A percentile compares a stretch with the other conserved stretches of the same genome.
phyloP scores from a whole-genome alignment of 495 filamentous ascomycete genomes.

The Antarctomyces pellizariae region DNA sequence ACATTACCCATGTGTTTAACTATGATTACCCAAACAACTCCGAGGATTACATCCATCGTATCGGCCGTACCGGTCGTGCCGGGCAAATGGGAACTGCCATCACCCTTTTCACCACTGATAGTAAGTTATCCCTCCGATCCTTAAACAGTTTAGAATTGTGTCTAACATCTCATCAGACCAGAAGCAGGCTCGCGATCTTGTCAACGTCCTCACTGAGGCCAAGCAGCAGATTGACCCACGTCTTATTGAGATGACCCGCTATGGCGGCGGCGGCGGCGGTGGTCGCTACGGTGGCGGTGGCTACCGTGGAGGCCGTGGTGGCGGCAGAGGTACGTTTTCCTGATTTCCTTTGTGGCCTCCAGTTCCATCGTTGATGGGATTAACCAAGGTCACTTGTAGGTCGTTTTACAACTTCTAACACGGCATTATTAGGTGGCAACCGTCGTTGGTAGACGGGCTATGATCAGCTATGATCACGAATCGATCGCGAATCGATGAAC shows the following conservation, averaged over 20 bases:
- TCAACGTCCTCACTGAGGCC: conserved; percentile 76
- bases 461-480: too few relatives aligned
- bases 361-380: conserved; percentile 13
- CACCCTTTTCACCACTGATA: conserved; percentile 96
- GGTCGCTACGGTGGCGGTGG: conserved; percentile 41
- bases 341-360: conserved; percentile 6
- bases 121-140: conserved; percentile 29
- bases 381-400: conserved; percentile 15
- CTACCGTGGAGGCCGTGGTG: conserved; percentile 41
- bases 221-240: conserved; percentile 97
- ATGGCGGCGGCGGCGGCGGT: conserved; percentile 66
- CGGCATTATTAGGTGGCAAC: conserved; percentile 34
- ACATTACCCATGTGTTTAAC: conserved; percentile 99
- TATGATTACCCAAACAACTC: conserved; percentile 99
- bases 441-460: conserved; percentile 32
- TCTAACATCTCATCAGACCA: conserved; percentile 34
- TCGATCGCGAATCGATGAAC: too few relatives aligned
- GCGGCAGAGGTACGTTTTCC: conserved; percentile 26
- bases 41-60: conserved; percentile 98
- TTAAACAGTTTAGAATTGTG: conserved; percentile 1
- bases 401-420: conserved; percentile 36
- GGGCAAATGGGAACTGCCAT: conserved; percentile 83
- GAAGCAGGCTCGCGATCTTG: conserved; percentile 91
- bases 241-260: conserved; percentile 87
- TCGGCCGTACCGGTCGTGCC: conserved; percentile 90